Evolutionary conservation across 441 rosid genomes (phyloP).

Genomic region (Adansonia madagascariensis): DNA sequence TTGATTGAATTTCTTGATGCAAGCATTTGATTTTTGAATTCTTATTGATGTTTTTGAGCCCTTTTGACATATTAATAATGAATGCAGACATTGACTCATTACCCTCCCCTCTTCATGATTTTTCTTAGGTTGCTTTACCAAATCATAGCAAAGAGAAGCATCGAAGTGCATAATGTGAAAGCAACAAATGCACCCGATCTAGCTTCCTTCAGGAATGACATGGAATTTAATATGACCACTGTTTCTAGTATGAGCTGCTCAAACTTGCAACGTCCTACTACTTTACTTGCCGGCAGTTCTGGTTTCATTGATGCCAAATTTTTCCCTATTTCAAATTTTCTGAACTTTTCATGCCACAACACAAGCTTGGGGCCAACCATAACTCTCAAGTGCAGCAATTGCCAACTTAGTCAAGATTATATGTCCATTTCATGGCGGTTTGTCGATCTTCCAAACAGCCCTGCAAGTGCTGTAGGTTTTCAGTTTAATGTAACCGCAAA

Average conservation of each 20-base stretch:
- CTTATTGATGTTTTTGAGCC: constrained; percentile 11
- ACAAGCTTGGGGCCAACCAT: constrained; percentile 81
- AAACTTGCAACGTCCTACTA: constrained; percentile 67
- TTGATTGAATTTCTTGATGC: constrained; percentile 16
- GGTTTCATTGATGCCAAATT: constrained; percentile 62
- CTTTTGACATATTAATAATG: constrained; percentile 15
- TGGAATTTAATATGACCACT: constrained; percentile 85
- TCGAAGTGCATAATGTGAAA: constrained; percentile 86
- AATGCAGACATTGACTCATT: constrained; percentile 34
- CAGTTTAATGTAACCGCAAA: constrained; percentile 73
- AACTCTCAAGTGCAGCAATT: constrained; percentile 67
- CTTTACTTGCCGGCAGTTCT: constrained; percentile 65
- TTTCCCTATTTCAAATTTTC: constrained; percentile 54
- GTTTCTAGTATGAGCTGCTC: constrained; percentile 89
- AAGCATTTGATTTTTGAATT: constrained; percentile 16
- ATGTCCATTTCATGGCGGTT: constrained; percentile 86
- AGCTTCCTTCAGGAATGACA: constrained; percentile 64
- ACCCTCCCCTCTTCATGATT: constrained; percentile 40
- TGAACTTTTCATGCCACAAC: constrained; percentile 70
- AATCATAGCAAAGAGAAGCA: constrained; percentile 74
- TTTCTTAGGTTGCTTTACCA: constrained; percentile 92
- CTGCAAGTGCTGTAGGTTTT: constrained; percentile 91
- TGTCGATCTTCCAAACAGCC: constrained; percentile 77
- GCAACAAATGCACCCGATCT: constrained; percentile 85
- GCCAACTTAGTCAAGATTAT: constrained; percentile 57